A percentile compares a stretch with the other conserved stretches of the same genome.
Conservation (phyloP, 176 grass and related monocot genomes). For the Carex myosuroides region DNA sequence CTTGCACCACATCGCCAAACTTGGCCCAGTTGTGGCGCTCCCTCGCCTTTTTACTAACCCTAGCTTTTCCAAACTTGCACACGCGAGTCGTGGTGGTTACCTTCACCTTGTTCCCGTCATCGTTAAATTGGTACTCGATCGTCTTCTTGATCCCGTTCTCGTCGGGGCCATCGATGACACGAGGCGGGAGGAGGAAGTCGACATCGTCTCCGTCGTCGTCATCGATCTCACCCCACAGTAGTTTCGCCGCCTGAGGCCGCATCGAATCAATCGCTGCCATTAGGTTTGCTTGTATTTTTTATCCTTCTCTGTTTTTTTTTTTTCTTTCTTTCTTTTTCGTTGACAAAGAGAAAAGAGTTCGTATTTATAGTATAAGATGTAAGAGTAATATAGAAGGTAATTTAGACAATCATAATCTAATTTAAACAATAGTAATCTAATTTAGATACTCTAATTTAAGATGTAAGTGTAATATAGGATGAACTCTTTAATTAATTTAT, state of each 20-base stretch:
- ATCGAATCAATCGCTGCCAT: conserved; percentile 32
- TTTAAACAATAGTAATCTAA: too few relatives aligned
- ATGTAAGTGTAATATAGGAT: too few relatives aligned
- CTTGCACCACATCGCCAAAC: conserved; percentile 67
- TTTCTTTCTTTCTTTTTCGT: not conserved
- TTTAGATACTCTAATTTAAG: too few relatives aligned
- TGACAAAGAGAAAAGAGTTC: too few relatives aligned
- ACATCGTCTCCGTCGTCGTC: conserved; percentile 73
- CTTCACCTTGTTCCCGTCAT: conserved; percentile 67
- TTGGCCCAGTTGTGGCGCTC: conserved; percentile 59
- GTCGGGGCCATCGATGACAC: conserved; percentile 60
- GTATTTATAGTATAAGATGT: too few relatives aligned
- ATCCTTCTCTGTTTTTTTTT: too few relatives aligned
- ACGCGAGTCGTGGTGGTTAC: conserved; percentile 68
- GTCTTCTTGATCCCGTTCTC: conserved; percentile 64
- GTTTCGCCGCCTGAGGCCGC: conserved; percentile 38
- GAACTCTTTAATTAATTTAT: too few relatives aligned
- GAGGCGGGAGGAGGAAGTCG: conserved; percentile 68
- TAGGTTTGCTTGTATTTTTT: not conserved
- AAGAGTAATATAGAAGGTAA: too few relatives aligned
- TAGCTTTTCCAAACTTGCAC: conserved; percentile 41
- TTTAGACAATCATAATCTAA: too few relatives aligned
- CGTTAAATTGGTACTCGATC: conserved; percentile 70
- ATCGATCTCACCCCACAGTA: conserved; percentile 60
- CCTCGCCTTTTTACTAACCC: too few relatives aligned